These are phyloP conservation scores for Collybiopsis confluens DNA, from an alignment of 768 basidiomycete genomes.

Conservation along the genomic window DNA sequence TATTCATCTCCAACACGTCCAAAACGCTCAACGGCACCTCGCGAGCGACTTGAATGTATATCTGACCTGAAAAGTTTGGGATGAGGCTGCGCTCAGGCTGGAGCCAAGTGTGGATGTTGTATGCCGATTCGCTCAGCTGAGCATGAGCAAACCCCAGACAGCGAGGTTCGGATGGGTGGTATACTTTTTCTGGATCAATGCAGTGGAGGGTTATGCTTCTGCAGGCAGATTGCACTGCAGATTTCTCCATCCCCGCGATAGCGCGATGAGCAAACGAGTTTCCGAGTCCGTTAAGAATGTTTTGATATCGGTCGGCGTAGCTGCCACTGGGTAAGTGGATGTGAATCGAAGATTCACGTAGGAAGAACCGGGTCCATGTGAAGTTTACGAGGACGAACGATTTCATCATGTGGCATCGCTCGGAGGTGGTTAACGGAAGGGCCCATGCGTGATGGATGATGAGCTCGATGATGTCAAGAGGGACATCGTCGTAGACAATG, in stretches of 20 bases:
- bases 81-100: background rate
- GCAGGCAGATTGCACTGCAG: background rate
- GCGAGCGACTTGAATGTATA: background rate
- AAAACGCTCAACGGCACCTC: background rate
- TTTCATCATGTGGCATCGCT: background rate
- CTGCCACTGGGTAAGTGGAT: background rate
- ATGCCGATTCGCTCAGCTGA: background rate
- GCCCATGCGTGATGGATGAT: background rate
- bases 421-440: background rate
- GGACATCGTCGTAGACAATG: too few relatives aligned
- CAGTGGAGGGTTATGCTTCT: background rate
- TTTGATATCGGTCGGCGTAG: background rate
- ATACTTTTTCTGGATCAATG: background rate
- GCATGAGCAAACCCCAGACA: too few relatives aligned
- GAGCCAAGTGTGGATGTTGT: background rate
- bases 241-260: background rate
- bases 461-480: background rate
- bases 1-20: background rate
- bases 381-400: background rate
- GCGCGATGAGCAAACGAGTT: background rate
- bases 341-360: background rate
- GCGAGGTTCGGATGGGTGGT: background rate
- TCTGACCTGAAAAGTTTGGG: background rate
- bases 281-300: too few relatives aligned
- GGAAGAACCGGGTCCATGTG: background rate